Evolutionary conservation across 2,329 filamentous ascomycete species (phyloP), one percentile per base, ranked within the genome.

Genomic region (Ustulina deusta): DNA sequence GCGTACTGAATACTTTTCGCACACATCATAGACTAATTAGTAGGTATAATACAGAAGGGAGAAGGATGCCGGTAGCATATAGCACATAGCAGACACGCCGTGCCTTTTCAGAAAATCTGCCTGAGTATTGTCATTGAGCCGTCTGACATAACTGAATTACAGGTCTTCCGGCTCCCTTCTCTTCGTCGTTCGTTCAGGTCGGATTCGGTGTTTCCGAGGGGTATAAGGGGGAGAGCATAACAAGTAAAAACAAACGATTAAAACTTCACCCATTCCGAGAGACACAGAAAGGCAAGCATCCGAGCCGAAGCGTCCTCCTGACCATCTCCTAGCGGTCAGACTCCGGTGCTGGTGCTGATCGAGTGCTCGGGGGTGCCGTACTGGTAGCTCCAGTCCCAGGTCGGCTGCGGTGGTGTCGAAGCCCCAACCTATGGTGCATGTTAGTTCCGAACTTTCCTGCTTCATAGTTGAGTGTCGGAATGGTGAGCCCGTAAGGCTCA

Each of bases 401-500:
- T 11, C 75, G 71, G 66, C 75, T 77, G 44, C 71, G 71, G 51
- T 75, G 73, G 42, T 76, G 74, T 13, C 72, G 72, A 49, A 74
- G 73, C 20, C 69, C 66, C 6, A 68, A 56, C 44, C 71, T 72
- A 22, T 74, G 63, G 32, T 70, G 70, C 46, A 65, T 63, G 56
- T 77, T 75, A 38, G 63, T 74, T 3, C 71, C 67, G 38, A 72
- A 78, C 71, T 76, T 78, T 4, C 74, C 76, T 27, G 72, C 34
- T 40, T 75, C 73, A 25, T 77, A 78, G 38, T 74, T 68, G 48
- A 97, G 83, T 29, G 87, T 83, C 13, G 96, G 96, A n/a, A 99
- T 89, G 1, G 93, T 90, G 55, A 99, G 83, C 10, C 94, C 91
- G 77, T 99, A 99, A 15, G 90, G 88, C 69, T 90, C 86, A 0